Percentiles rank a stretch among this genome's conserved stretches.
phyloP scores from a whole-genome alignment of 495 filamentous ascomycete genomes.

The Penicillium fimorum region DNA sequence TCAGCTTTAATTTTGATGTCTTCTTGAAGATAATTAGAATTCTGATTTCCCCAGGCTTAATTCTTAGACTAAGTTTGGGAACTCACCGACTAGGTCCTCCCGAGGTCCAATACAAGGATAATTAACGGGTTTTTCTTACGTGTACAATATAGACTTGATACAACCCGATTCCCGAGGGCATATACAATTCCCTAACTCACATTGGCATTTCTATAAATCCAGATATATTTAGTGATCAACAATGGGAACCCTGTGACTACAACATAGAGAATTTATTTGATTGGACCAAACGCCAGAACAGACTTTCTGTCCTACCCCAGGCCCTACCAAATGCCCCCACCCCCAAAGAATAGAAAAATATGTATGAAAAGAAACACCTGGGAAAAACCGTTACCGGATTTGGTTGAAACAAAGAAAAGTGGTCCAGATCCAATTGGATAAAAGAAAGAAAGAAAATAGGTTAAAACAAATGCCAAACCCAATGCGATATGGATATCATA shows the following conservation, averaged over 20 bases:
- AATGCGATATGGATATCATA: conserved; percentile 37
- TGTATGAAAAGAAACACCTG: background rate
- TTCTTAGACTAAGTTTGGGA: background rate
- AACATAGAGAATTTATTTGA: background rate
- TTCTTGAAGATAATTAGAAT: background rate
- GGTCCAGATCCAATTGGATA: background rate
- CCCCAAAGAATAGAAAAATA: conserved; percentile 1
- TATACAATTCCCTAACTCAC: no score
- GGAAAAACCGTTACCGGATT: background rate
- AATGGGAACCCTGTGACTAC: background rate
- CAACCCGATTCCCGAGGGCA: no score
- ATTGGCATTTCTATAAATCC: no score
- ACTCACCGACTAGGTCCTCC: background rate
- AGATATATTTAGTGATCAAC: background rate
- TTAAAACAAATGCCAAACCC: conserved; percentile 12
- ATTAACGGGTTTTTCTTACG: no score
- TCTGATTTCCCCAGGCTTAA: background rate
- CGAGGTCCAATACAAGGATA: no score
- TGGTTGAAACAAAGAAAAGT: background rate
- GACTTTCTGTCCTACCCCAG: conserved; percentile 21
- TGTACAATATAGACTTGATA: no score
- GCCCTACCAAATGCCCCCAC: background rate
- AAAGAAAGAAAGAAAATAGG: conserved; percentile 1
- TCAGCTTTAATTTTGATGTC: background rate
- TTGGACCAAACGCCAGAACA: background rate